Base-by-base conservation (phyloP, 2,329 filamentous ascomycete species). In the Thermothelomyces thermophilus region DNA sequence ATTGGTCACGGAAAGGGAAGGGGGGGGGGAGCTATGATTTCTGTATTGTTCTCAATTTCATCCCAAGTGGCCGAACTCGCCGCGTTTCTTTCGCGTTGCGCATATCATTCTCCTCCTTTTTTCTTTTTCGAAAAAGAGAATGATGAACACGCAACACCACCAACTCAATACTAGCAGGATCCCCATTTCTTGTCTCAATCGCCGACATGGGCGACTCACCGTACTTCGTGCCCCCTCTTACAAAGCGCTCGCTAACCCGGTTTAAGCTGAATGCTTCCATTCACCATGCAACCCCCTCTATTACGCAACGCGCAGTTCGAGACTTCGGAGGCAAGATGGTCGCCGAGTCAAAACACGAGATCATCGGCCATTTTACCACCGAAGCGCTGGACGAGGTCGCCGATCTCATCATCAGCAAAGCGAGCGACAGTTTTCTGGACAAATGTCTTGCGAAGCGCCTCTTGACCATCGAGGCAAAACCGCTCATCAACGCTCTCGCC, bases 401-500 rank as follows among this genome's bases (percentile, higher is more conserved):
- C 3, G 64, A 72, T 22, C 28, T 59, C 1, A 68, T 81, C 24
- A 61, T 80, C 5, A 54, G 63, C 41, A 75, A 71, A 45, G 72
- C 69, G 13, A 76, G 75, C 55, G 63, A 73, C 28, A 50, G 55
- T 1, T 79, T 82, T 47, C 67, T 81, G 1, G 77, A 80, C 58
- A 70, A 67, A 47, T 75, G 71, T 3, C 59, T 82, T n/a, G 72
- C 73, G 16, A 67, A 63, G 47, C 73, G 78, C 0, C 66, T 82
- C 3, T 68, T 69, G 40, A 77, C 74, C 1, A 80, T 82, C 45
- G 70, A 72, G 9, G 76, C 76, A 1, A 71, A 75, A 22, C 69
- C 73, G 13, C 69, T 82, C 3, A 73, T 82, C 46, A 80, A 80
- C 50, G 74, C 76, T 13, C 68, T 82, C 17, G 77, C 77, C 2